Conservation (phyloP, 73 alveolate genomes). For the Paramecium pentaurelia region DNA sequence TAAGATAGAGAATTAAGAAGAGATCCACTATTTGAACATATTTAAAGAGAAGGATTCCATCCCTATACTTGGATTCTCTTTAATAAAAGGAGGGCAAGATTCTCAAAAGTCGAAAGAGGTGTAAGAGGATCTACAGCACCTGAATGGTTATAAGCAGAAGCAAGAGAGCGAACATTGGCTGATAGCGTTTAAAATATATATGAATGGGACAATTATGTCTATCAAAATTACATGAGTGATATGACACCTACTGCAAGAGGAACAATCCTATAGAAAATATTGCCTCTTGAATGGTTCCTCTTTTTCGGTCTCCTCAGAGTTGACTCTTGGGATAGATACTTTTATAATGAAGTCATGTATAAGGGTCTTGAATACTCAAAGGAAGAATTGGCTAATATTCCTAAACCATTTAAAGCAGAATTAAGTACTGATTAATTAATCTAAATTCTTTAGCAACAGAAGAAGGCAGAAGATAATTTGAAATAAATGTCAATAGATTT, state of each 20-base stretch:
- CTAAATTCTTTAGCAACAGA: background rate
- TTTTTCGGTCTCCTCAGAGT: conserved; percentile 44
- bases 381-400: conserved; percentile 28
- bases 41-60: conserved; percentile 57
- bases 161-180: conserved; percentile 52
- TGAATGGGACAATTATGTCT: conserved; percentile 59
- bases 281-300: conserved; percentile 40
- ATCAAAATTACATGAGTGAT: conserved; percentile 52
- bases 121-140: conserved; percentile 61
- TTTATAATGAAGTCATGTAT: conserved; percentile 51
- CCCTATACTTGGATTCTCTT: conserved; percentile 51
- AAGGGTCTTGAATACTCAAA: background rate
- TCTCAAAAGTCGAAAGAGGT: conserved; percentile 60
- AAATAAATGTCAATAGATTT: conserved; percentile 51
- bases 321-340: conserved; percentile 64
- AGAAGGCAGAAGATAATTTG: conserved; percentile 63
- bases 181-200: conserved; percentile 41
- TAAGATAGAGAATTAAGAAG: conserved; percentile 64
- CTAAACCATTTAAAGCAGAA: conserved; percentile 29
- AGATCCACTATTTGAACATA: conserved; percentile 48
- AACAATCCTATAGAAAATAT: conserved; percentile 16
- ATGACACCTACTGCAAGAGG: conserved; percentile 64
- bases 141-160: conserved; percentile 58
- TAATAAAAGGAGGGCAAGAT: conserved; percentile 59
- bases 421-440: background rate